Percentiles rank a stretch among this genome's conserved stretches.
Evolutionary conservation across 768 basidiomycete species (phyloP).

Genomic region (Lactifluus piperatus): DNA sequence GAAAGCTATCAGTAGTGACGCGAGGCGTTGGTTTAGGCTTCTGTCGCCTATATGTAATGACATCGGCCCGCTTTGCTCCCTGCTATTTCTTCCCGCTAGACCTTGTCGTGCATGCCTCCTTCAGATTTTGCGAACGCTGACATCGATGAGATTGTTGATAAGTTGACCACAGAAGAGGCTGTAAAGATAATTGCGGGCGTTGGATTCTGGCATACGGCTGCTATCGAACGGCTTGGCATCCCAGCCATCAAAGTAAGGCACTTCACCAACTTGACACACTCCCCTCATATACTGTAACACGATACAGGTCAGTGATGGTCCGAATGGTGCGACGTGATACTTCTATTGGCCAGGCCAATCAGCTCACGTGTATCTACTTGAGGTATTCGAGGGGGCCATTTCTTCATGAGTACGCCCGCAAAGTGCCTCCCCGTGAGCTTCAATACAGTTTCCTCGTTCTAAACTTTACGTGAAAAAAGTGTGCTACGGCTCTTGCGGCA

Average conservation of each 20-base stretch:
- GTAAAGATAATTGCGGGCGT: constrained; percentile 65
- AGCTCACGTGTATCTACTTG: not conserved
- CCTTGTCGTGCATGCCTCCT: constrained; percentile 43
- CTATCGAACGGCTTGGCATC: constrained; percentile 54
- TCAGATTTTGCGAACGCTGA: constrained; percentile 62
- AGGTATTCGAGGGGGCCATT: constrained; percentile 61
- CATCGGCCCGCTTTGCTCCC: not conserved
- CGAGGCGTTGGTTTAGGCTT: no score
- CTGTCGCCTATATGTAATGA: no score
- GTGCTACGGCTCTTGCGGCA: constrained; percentile 67
- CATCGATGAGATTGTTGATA: constrained; percentile 52
- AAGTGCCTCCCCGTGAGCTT: constrained; percentile 61
- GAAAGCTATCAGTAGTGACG: no score
- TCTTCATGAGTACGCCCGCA: constrained; percentile 75
- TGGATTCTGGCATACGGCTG: constrained; percentile 70
- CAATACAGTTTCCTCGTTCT: not conserved
- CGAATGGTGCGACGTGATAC: constrained; percentile 45
- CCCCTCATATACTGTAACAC: not conserved
- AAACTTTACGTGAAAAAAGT: constrained; percentile 27
- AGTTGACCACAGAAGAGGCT: constrained; percentile 65
- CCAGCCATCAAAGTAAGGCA: constrained; percentile 55
- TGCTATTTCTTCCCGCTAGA: not conserved
- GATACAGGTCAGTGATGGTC: constrained; percentile 63
- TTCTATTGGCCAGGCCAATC: not conserved
- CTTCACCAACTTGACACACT: not conserved